Percentiles rank a stretch among this genome's conserved stretches.
Conservation (phyloP, 2,329 filamentous ascomycete genomes). For the Alternaria novae-zelandiae region DNA sequence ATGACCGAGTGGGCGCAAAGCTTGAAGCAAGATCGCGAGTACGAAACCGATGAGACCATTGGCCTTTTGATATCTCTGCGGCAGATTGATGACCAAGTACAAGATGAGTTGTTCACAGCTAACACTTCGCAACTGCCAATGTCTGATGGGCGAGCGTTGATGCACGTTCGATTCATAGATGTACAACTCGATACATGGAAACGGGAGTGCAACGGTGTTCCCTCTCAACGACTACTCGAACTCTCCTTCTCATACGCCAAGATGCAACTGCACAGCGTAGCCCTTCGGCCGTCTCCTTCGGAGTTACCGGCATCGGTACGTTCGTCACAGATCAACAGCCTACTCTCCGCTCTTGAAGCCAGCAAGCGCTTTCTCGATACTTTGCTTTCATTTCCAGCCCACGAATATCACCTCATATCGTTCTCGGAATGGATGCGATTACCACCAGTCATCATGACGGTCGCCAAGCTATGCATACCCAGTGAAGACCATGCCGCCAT, state of each 20-base stretch:
- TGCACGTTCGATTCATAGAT: slow-evolving; percentile 39
- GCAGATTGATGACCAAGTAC: slow-evolving; percentile 43
- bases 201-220: slow-evolving; percentile 10
- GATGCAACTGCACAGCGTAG: slow-evolving; percentile 36
- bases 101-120: slow-evolving; percentile 35
- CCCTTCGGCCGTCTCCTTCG: slow-evolving; percentile 23
- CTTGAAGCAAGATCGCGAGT: slow-evolving; percentile 30
- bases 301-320: slow-evolving; percentile 1
- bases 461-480: slow-evolving; percentile 39
- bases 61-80: slow-evolving; percentile 32
- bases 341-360: slow-evolving; percentile 61
- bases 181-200: slow-evolving; percentile 37
- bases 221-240: slow-evolving; percentile 28
- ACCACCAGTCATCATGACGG: slow-evolving; percentile 37
- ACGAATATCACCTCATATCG: slow-evolving; percentile 39
- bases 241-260: slow-evolving; percentile 38
- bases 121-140: slow-evolving; percentile 29
- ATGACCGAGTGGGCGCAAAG: slow-evolving; percentile 36
- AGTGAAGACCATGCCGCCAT: slow-evolving; percentile 25
- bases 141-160: slow-evolving; percentile 33
- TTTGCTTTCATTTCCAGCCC: slow-evolving; percentile 74
- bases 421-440: slow-evolving; percentile 45
- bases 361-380: slow-evolving; percentile 71
- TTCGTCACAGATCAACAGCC: slow-evolving; percentile 28
- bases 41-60: slow-evolving; percentile 34